Evolutionary conservation across 306 rosid species (phyloP), one percentile per base, ranked within the genome.

Genomic region (Sechiopsis laciniata): DNA sequence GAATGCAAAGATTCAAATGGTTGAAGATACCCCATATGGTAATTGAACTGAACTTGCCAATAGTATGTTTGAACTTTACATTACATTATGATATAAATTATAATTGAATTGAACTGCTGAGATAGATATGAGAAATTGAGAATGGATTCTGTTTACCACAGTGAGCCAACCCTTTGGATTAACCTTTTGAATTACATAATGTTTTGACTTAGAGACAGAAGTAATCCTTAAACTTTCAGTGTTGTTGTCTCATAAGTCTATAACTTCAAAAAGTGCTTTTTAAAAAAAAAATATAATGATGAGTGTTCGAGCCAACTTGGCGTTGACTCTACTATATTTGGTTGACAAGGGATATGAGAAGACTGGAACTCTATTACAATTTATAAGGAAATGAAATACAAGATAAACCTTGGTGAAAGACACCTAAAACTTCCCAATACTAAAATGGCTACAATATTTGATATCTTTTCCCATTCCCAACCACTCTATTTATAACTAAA

Each of bases 11-110:
- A 78, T 94, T 60, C 86, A 71, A 75, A 84, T 64, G 4, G 78
- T 80, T 78, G 92, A 86, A 84, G 87, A 90, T 80, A 84, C 87
- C 51, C 87, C 86, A 14, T 37, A 86, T 72, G 97, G 98, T 94
- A 77, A 82, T 50, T 62, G 26, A 57, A 67, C 53, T 62, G 40
- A 71, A 45, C 74, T 37, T 51, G 15, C 0, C 40, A 50, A 26
- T 61, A 10, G 60, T 0, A 40, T 48, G 45, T 15, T 32, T 56
- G 24, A 56, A 19, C 48, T 56, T 73, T 13, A 2, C 6, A 51
- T 48, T 37, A 32, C 52, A 37, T 20, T 40, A 54, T 54, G n/a
- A 14, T 74, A 48, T 26, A n/a, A n/a, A n/a, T n/a, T n/a, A n/a
- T n/a, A n/a, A n/a, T n/a, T n/a, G n/a, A n/a, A n/a, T n/a, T n/a